Percentiles rank a stretch among this genome's conserved stretches.
Conservation (phyloP, 768 basidiomycete species). For the Cystobasidium ongulense region DNA sequence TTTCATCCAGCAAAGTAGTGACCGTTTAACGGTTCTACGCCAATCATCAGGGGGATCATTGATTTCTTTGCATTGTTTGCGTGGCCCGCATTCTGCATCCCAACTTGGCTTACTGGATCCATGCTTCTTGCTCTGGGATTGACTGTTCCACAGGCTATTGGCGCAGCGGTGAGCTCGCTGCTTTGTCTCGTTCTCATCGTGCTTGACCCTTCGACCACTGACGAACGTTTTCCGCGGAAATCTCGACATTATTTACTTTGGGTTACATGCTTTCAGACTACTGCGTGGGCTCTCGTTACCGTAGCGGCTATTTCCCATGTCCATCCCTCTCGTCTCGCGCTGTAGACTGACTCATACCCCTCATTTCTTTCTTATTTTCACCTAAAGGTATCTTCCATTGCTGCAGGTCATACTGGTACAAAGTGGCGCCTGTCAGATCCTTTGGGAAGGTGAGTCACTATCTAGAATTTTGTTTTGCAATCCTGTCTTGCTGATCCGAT, state of each 20-base stretch:
- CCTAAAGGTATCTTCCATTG: background rate
- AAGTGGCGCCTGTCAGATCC: conserved; percentile 17
- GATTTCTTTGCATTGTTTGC: conserved; percentile 40
- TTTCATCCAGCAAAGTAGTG: background rate
- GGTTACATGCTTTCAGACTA: too few relatives aligned
- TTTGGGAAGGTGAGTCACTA: background rate
- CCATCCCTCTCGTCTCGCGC: too few relatives aligned
- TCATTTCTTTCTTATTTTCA: background rate
- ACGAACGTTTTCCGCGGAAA: too few relatives aligned
- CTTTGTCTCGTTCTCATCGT: background rate
- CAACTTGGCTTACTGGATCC: conserved; percentile 39
- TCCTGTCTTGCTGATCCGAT: background rate
- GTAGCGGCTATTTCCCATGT: too few relatives aligned
- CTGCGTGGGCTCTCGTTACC: too few relatives aligned
- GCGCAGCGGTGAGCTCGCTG: conserved; percentile 33
- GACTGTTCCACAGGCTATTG: conserved; percentile 40
- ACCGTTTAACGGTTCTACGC: background rate
- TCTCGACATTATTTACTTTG: too few relatives aligned
- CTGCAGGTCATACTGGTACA: background rate
- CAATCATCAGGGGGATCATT: conserved; percentile 35
- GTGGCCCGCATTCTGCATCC: conserved; percentile 40
- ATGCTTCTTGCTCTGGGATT: conserved; percentile 41
- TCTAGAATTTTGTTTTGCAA: too few relatives aligned
- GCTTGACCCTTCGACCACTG: too few relatives aligned
- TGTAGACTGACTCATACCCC: background rate